These are phyloP conservation scores for Microascus cirrosus DNA, from an alignment of 2,329 filamentous ascomycete species.

Conservation along the genomic window DNA sequence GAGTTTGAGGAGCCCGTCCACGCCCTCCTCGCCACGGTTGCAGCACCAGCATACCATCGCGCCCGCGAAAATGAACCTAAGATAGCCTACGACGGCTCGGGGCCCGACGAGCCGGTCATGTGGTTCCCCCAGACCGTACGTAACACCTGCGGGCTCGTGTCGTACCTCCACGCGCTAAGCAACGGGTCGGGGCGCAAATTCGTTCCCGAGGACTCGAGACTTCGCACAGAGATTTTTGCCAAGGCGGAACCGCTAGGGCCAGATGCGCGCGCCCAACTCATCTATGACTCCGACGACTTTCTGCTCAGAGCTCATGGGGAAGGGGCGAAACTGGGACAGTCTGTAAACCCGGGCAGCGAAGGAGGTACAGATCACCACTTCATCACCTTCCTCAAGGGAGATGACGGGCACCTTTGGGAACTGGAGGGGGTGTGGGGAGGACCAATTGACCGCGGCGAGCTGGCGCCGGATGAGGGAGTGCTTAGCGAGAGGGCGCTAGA, in stretches of 20 bases:
- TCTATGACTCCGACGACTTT: conserved; percentile 57
- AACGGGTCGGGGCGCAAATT: conserved; percentile 53
- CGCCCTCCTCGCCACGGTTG: conserved; percentile 75
- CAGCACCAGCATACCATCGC: conserved; percentile 38
- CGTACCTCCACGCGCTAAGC: conserved; percentile 60
- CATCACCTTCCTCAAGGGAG: conserved; percentile 51
- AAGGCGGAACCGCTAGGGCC: conserved; percentile 52
- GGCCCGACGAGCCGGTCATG: conserved; percentile 50
- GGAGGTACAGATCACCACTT: not conserved
- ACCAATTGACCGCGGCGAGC: conserved; percentile 54
- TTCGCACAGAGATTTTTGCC: conserved; percentile 43
- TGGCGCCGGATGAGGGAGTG: conserved; percentile 48
- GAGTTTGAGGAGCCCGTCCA: conserved; percentile 63
- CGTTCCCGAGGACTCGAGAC: conserved; percentile 39
- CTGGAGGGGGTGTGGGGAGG: conserved; percentile 66
- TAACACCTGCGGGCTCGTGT: conserved; percentile 73
- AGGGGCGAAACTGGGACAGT: conserved; percentile 56
- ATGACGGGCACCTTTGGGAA: conserved; percentile 59
- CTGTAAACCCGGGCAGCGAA: not conserved
- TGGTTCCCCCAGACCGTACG: conserved; percentile 84
- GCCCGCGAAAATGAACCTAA: conserved; percentile 15
- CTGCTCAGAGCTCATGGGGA: conserved; percentile 64
- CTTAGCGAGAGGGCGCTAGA: conserved; percentile 53
- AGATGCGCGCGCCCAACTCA: conserved; percentile 49
- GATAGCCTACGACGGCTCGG: conserved; percentile 20